Evolutionary conservation across 1,139 yeast genomes (phyloP).

Genomic region (Geotrichum australiense): DNA sequence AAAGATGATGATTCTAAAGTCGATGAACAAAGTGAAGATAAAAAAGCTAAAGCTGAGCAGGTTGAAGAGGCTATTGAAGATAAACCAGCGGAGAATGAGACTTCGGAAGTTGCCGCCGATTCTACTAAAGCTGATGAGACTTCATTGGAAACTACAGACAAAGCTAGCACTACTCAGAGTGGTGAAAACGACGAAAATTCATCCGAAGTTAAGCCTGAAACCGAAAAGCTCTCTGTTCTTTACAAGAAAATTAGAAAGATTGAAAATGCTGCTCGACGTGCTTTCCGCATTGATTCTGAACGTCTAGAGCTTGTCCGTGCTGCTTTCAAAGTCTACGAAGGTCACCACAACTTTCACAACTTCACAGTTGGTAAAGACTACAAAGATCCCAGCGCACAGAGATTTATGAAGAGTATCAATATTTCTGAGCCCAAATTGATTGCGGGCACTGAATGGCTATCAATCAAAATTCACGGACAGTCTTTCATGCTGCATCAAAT

Average conservation of each 20-base stretch:
- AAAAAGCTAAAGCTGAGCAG: constrained; percentile 28
- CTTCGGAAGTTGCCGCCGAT: constrained; percentile 14
- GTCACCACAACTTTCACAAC: constrained; percentile 92
- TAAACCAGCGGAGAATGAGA: constrained; percentile 6
- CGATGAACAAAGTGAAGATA: constrained; percentile 22
- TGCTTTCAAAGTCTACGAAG: constrained; percentile 68
- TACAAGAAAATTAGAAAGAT: constrained; percentile 54
- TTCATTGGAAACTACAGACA: not conserved
- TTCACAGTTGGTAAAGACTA: constrained; percentile 85
- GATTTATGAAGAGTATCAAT: constrained; percentile 71
- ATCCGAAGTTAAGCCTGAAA: constrained; percentile 31
- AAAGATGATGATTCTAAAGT: not conserved
- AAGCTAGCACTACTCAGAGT: not conserved
- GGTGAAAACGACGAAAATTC: not conserved
- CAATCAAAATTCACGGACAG: constrained; percentile 95
- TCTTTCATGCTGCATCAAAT: constrained; percentile 98
- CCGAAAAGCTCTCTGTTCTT: constrained; percentile 34
- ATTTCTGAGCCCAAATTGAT: constrained; percentile 92
- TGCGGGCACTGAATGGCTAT: constrained; percentile 92
- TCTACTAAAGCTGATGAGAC: too few species aligned
- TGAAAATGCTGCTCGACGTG: constrained; percentile 63
- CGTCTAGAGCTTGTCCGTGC: constrained; percentile 57
- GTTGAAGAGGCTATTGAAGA: constrained; percentile 27
- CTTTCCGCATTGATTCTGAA: constrained; percentile 55
- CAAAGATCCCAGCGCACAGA: constrained; percentile 75